Conservation (phyloP, 148 eudicot species). For the Polygonum aviculare region DNA sequence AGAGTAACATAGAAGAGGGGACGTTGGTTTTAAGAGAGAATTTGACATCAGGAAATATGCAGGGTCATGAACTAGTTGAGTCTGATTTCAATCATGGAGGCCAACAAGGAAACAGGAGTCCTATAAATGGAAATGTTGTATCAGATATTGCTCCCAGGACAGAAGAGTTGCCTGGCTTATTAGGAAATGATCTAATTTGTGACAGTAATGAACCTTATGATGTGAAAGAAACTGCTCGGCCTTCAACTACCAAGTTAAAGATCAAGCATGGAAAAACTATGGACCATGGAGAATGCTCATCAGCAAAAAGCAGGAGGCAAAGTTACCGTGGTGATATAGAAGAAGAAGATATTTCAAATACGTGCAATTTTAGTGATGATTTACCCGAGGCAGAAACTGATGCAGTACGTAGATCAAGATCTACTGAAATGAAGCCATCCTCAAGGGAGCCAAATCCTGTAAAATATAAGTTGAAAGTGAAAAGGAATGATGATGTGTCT, state of each 20-base stretch:
- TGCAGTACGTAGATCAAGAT: conserved; percentile 61
- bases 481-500: conserved; percentile 27
- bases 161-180: conserved; percentile 3
- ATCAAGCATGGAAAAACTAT: conserved; percentile 35
- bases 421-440: conserved; percentile 51
- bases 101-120: background rate
- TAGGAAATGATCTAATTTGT: conserved; percentile 9
- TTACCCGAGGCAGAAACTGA: conserved; percentile 49
- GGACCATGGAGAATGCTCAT: conserved; percentile 4
- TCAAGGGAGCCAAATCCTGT: conserved; percentile 31
- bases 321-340: conserved; percentile 21
- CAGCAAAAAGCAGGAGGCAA: conserved; percentile 14
- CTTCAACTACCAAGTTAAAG: conserved; percentile 41
- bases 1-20: conserved; percentile 20
- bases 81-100: conserved; percentile 1
- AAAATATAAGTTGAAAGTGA: conserved; percentile 24
- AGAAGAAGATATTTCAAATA: conserved; percentile 27
- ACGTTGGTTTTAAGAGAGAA: conserved; percentile 21
- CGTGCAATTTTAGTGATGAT: conserved; percentile 22
- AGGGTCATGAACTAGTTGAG: conserved; percentile 7
- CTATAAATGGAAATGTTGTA: background rate
- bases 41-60: conserved; percentile 18
- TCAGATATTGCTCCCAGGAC: background rate
- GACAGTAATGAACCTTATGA: conserved; percentile 19
- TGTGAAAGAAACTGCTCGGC: conserved; percentile 24